These are phyloP conservation scores for Phytophthora ramorum DNA, from an alignment of 352 stramenopile genomes.

Conservation along the genomic window DNA sequence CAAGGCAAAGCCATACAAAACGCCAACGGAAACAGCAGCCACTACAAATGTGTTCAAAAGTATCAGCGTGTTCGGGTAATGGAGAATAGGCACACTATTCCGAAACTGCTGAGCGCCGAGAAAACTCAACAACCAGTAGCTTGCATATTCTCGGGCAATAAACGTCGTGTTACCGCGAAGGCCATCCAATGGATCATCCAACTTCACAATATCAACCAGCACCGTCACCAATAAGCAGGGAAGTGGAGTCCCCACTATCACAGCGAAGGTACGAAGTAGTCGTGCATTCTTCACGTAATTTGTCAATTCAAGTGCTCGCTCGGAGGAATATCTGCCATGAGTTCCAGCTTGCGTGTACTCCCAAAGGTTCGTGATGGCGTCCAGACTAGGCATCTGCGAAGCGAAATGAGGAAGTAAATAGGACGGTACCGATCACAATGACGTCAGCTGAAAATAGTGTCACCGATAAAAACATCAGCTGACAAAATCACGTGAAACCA, in stretches of 20 bases:
- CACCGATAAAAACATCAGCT: too few relatives aligned
- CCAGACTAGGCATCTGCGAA: too few relatives aligned
- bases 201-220: constrained; percentile 2
- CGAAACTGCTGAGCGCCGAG: constrained; percentile 1
- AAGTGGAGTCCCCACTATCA: constrained; percentile 14
- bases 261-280: neutral
- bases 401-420: too few relatives aligned
- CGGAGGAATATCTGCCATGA: neutral
- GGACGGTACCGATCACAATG: neutral
- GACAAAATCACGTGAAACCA: too few relatives aligned
- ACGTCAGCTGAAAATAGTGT: too few relatives aligned
- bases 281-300: constrained; percentile 1
- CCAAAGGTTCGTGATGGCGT: neutral
- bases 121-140: neutral
- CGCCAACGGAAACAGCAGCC: neutral
- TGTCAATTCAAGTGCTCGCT: neutral
- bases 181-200: constrained; percentile 7
- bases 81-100: neutral
- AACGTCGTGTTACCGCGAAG: constrained; percentile 2
- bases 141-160: neutral
- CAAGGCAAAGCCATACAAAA: neutral
- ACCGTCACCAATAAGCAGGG: constrained; percentile 14
- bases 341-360: neutral
- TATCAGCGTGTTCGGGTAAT: neutral
- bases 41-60: neutral